Evolutionary conservation across 176 grass and related monocot species (phyloP).

Genomic region (Aegilops tauschii): DNA sequence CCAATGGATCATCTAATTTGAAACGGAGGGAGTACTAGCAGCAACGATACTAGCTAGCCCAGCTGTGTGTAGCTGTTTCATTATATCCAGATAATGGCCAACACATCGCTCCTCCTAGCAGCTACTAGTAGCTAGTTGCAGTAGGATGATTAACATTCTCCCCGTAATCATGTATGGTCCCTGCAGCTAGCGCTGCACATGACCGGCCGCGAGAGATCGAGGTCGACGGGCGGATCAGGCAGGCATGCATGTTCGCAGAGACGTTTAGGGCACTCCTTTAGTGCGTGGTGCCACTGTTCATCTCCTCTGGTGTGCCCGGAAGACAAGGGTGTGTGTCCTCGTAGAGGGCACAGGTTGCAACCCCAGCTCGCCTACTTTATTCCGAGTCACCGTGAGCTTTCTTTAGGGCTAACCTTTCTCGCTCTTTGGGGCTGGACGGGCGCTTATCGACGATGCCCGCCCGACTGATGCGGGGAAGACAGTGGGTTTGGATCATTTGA

Average conservation of each 20-base stretch:
- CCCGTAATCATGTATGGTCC: neutral
- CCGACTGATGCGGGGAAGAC: conserved; percentile 56
- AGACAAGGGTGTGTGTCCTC: conserved; percentile 58
- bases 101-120: neutral
- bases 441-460: conserved; percentile 36
- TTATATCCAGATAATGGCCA: neutral
- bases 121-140: neutral
- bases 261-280: conserved; percentile 45
- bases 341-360: conserved; percentile 53
- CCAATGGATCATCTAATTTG: too few species aligned
- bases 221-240: conserved; percentile 3
- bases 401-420: conserved; percentile 54
- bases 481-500: conserved; percentile 51
- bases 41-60: neutral
- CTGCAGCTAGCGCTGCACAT: conserved; percentile 11
- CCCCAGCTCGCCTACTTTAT: conserved; percentile 48
- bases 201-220: conserved; percentile 8
- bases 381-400: conserved; percentile 48
- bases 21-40: too few species aligned
- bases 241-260: conserved; percentile 35
- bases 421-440: conserved; percentile 49
- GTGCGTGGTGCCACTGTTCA: conserved; percentile 18
- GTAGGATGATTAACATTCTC: conserved; percentile 12
- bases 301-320: conserved; percentile 40
- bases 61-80: neutral